Evolutionary conservation across 768 basidiomycete genomes (phyloP), one percentile per base, ranked within the genome.

Genomic region (Leccinellum rugosiceps): DNA sequence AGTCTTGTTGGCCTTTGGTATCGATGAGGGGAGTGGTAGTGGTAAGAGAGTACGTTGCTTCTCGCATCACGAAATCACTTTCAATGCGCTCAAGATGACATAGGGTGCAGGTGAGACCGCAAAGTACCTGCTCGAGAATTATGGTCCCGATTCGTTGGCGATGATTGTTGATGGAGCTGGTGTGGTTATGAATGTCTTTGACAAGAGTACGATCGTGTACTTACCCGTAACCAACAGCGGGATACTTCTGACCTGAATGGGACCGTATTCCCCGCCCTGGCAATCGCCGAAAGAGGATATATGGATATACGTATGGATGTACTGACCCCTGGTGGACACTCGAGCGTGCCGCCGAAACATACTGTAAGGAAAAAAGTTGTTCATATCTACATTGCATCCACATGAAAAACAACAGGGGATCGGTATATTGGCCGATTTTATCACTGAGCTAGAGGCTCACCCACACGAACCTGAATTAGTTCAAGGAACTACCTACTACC

Each of bases 91-190:
- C 19, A 59, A 28, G 4, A 15, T 3, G 19, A 28, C 32, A 5
- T 55, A 81, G 76, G 81, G 81, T 6, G 82, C 83, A 0, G 53
- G 58, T 0, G 57, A 65, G 3, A 73, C 85, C n/a, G 73, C 73
- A 0, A 31, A 67, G 6, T 68, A 74, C 43, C 69, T 86, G n/a
- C 63, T 75, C 3, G 57, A 74, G 10, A 72, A 69, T 0, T 82
- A 80, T 61, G 84, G 83, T n/a, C 55, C 68, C n/a, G 63, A 83
- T 63, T 73, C 77, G 6, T 73, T 86, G 51, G 70, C 80, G 1
- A 70, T 86, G 63, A 65, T 85, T n/a, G 75, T 86, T 11, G 86
- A 86, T 56, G 85, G 86, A 72, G 83, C 83, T 7, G 80, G 81
- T 74, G 63, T 56, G 57, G 60, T 51, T 51, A 14, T 11, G 9